Evolutionary conservation across 257 asterid species (phyloP), one percentile per base, ranked within the genome.

Genomic region (Penstemon davidsonii): DNA sequence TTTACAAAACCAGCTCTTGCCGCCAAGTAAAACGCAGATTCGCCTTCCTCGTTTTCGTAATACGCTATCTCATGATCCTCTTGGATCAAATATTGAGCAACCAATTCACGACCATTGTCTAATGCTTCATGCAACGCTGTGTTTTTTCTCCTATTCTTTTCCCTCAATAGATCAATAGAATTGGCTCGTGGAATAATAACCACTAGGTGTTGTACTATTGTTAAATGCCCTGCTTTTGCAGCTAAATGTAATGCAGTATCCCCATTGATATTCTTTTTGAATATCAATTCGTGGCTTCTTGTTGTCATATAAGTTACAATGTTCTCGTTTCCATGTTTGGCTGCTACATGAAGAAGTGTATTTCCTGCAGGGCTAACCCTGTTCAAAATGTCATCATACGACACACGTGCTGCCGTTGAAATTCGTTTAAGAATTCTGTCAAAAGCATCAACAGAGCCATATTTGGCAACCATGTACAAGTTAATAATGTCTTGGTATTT

Each of bases 221-320:
- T 50, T 47, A 0, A 46, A 19, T 82, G 51, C 33, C 82, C 82
- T 52, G 67, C 73, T 70, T 67, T 78, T 1, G 84, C 81, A 62
- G 78, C 81, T 19, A 75, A 56, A 60, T 81, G 86, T 43, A 81
- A 64, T 5, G 78, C 78, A 7, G 82, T 75, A 12, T 78, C 84
- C 6, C 78, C 82, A 15, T 56, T 50, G 8, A 46, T 71, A 64
- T 82, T 67, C 60, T 73, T 75, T 36, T 19, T 19, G 1, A 69
- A 5, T 43, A 67, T 19, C 4, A 69, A 12, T 41, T 50, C 33
- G 5, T 80, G 74, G 6, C n/a, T 9, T 15, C 11, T 7, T 8
- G 4, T 38, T 7, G 52, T 52, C 49, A 69, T 49, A 18, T 55
- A 49, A 12, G 3, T 10, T 36, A 56, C 72, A 18, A 62, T n/a